A percentile compares a stretch with the other conserved stretches of the same genome.
These are phyloP conservation scores for Penicillium freii DNA, from an alignment of 2,329 filamentous ascomycete genomes.

Conservation along the genomic window DNA sequence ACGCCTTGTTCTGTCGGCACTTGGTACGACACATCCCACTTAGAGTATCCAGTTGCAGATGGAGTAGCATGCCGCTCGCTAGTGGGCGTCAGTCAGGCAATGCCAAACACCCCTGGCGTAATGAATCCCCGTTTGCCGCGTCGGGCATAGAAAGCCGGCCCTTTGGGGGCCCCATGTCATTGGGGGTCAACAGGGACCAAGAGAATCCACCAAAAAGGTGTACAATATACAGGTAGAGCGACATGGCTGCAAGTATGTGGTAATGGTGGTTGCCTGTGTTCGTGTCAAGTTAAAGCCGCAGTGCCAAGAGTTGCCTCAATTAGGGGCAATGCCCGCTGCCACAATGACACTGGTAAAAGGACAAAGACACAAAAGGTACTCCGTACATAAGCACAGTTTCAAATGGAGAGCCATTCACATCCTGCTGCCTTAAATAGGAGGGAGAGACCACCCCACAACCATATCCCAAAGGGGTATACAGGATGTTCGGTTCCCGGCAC, in stretches of 20 bases:
- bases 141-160: not conserved
- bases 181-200: not conserved
- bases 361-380: not conserved
- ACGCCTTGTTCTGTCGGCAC: not conserved
- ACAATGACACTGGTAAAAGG: not conserved
- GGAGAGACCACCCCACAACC: not conserved
- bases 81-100: not conserved
- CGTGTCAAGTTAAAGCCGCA: not conserved
- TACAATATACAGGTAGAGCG: not conserved
- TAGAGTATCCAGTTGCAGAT: not conserved
- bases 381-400: not conserved
- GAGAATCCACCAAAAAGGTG: not conserved
- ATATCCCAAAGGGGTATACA: not conserved
- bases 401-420: not conserved
- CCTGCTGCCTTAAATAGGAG: not conserved
- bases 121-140: not conserved
- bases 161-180: not conserved
- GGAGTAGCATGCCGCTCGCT: not conserved
- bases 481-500: not conserved
- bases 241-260: not conserved
- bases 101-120: not conserved
- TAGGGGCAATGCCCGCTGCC: not conserved
- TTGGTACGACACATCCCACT: not conserved
- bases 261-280: not conserved
- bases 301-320: not conserved